A percentile compares a stretch with the other conserved stretches of the same genome.
These are phyloP conservation scores for Talaromyces amestolkiae DNA, from an alignment of 2,329 filamentous ascomycete species.

Conservation along the genomic window DNA sequence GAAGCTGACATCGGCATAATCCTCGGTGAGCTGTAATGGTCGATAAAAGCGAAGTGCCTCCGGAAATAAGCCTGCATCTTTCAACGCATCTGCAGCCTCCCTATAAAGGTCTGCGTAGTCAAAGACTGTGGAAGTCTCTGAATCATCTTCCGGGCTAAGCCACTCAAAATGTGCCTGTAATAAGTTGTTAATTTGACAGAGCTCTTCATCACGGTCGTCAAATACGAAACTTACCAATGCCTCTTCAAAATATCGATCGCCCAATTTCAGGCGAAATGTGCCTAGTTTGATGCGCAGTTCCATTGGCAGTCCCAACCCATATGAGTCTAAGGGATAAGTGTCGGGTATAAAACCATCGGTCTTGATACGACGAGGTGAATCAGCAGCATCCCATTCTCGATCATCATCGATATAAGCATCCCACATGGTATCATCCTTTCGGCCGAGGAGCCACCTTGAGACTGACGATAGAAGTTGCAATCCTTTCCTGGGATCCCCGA, in stretches of 20 bases:
- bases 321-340: conserved; percentile 56
- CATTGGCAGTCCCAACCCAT: conserved; percentile 71
- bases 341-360: conserved; percentile 61
- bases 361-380: conserved; percentile 63
- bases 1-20: conserved; percentile 50
- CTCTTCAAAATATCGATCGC: conserved; percentile 62
- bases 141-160: conserved; percentile 63
- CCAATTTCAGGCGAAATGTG: conserved; percentile 72
- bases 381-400: conserved; percentile 80
- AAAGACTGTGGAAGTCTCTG: conserved; percentile 52
- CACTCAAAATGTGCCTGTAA: conserved; percentile 64
- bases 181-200: conserved; percentile 11
- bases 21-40: conserved; percentile 48
- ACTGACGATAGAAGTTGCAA: conserved; percentile 68
- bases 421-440: conserved; percentile 74
- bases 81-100: conserved; percentile 63
- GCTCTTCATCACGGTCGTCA: neutral
- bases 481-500: conserved; percentile 63
- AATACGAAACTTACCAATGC: conserved; percentile 58
- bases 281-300: conserved; percentile 83
- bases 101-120: conserved; percentile 78
- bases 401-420: conserved; percentile 68
- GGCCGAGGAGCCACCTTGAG: conserved; percentile 77
- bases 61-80: conserved; percentile 49
- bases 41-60: conserved; percentile 61